phyloP scores from a whole-genome alignment of 768 basidiomycete species.

The Termitomyces sp. region DNA sequence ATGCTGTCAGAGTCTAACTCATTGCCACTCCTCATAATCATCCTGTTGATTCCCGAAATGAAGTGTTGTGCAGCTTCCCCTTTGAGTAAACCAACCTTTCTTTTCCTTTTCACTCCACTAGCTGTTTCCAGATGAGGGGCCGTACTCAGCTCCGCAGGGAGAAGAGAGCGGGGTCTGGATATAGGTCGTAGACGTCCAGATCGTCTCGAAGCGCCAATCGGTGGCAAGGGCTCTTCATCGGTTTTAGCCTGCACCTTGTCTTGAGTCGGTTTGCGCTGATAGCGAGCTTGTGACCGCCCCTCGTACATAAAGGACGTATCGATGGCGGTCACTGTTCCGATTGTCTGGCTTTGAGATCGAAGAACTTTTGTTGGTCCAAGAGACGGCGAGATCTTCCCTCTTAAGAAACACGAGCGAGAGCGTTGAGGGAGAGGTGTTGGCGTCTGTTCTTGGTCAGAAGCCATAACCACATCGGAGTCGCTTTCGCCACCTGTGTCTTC shows the following conservation, averaged over 20 bases:
- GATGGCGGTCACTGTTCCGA: neutral
- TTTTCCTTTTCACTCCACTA: slow-evolving; percentile 12
- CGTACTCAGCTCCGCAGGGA: neutral
- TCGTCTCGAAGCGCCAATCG: slow-evolving; percentile 9
- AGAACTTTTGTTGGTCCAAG: slow-evolving; percentile 11
- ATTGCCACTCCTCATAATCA: slow-evolving; percentile 4
- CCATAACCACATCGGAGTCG: slow-evolving; percentile 10
- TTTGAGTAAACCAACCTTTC: neutral
- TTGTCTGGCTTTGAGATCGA: slow-evolving; percentile 13
- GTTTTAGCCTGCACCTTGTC: neutral
- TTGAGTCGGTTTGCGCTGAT: slow-evolving; percentile 3
- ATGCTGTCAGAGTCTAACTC: neutral
- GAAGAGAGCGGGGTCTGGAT: neutral
- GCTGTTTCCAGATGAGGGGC: neutral
- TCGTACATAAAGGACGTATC: slow-evolving; percentile 11
- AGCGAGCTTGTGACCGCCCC: slow-evolving; percentile 1
- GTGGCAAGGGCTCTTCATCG: neutral
- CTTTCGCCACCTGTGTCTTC: slow-evolving; percentile 11
- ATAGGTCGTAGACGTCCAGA: slow-evolving; percentile 11
- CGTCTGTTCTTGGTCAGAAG: slow-evolving; percentile 8
- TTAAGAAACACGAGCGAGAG: neutral
- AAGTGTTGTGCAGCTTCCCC: slow-evolving; percentile 3
- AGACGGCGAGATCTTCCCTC: neutral
- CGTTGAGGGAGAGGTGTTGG: slow-evolving; percentile 14
- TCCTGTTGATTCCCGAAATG: slow-evolving; percentile 3